phyloP scores from a whole-genome alignment of 495 filamentous ascomycete genomes.

The Aspergillus ellipticus region DNA sequence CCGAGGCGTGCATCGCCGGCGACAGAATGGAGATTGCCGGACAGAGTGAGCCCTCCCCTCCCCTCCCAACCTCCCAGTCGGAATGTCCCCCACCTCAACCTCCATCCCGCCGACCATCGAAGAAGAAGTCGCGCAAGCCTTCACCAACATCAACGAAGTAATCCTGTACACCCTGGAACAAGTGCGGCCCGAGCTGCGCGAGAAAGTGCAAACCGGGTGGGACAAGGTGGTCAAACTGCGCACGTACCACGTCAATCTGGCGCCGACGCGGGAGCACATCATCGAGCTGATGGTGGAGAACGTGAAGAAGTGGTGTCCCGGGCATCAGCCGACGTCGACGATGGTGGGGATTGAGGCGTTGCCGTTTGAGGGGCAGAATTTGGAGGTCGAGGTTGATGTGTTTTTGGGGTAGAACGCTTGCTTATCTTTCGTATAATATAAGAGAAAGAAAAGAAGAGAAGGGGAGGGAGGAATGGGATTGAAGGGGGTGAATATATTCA shows the following conservation, averaged over 20 bases:
- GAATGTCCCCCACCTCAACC: constrained; percentile 11
- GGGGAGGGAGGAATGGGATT: too few relatives aligned
- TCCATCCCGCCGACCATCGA: constrained; percentile 9
- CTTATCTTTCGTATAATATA: background rate
- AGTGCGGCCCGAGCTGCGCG: background rate
- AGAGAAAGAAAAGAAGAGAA: too few relatives aligned
- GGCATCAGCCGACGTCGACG: constrained; percentile 14
- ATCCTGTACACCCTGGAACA: constrained; percentile 13
- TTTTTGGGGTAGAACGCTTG: background rate
- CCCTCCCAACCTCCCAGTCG: constrained; percentile 2
- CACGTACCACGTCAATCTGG: constrained; percentile 11
- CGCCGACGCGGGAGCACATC: constrained; percentile 1
- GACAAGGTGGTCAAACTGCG: constrained; percentile 13
- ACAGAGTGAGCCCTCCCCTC: constrained; percentile 8
- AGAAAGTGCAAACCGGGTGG: constrained; percentile 6
- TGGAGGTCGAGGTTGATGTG: constrained; percentile 18
- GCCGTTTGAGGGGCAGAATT: constrained; percentile 15
- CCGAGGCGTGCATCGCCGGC: constrained; percentile 12
- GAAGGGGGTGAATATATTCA: too few relatives aligned
- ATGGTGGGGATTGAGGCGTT: constrained; percentile 14
- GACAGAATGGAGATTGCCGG: constrained; percentile 11
- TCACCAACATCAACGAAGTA: constrained; percentile 14
- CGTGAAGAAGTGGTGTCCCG: constrained; percentile 14
- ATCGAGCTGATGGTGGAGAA: constrained; percentile 14
- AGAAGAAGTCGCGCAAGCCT: constrained; percentile 16